Evolutionary conservation across 2,329 filamentous ascomycete genomes (phyloP).

Genomic region (Alternaria sp.): DNA sequence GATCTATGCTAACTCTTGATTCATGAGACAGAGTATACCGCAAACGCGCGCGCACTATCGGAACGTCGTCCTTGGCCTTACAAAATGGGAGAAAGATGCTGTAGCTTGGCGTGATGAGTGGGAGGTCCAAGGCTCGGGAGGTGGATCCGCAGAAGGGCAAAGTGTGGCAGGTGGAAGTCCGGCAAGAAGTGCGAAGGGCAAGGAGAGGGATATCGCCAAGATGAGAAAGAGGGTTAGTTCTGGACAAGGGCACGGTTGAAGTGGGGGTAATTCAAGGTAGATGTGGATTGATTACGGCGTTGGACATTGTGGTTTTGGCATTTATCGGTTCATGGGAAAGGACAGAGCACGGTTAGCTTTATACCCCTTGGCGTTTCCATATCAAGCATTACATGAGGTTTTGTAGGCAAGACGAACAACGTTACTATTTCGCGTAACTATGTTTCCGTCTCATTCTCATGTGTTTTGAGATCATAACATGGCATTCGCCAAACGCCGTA

Average conservation of each 20-base stretch:
- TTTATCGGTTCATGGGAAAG: neutral
- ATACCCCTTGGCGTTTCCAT: conserved; percentile 10
- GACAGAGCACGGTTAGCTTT: conserved; percentile 4
- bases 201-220: conserved; percentile 24
- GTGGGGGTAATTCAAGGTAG: neutral
- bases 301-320: neutral
- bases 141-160: conserved; percentile 8
- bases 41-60: conserved; percentile 44
- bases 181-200: conserved; percentile 24
- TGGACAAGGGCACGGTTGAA: conserved; percentile 8
- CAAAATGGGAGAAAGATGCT: neutral
- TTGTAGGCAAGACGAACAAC: neutral
- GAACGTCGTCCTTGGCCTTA: conserved; percentile 32
- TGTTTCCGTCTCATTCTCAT: conserved; percentile 1
- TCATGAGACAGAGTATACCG: conserved; percentile 31
- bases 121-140: conserved; percentile 28
- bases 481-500: neutral
- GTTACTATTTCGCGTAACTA: conserved; percentile 2
- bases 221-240: conserved; percentile 22
- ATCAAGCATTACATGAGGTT: rapidly evolving
- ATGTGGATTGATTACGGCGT: rapidly evolving
- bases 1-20: neutral
- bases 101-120: conserved; percentile 29
- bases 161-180: conserved; percentile 16
- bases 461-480: conserved; percentile 1